phyloP scores from a whole-genome alignment of 305 asterid species.

The Fraxinus xanthoxyloides region DNA sequence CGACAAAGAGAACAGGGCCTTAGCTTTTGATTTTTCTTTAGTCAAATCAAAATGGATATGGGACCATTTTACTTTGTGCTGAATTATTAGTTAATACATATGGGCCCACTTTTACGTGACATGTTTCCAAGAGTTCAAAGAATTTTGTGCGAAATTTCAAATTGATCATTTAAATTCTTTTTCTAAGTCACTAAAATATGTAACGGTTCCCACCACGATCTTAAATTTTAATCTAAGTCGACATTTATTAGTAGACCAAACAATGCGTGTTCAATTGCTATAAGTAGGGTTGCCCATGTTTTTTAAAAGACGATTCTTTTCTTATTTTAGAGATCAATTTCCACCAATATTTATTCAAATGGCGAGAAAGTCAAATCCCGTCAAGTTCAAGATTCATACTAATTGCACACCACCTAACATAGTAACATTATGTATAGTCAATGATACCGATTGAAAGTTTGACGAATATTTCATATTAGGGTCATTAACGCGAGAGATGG shows the following conservation, averaged over 20 bases:
- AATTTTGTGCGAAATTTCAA: background rate
- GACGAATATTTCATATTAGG: background rate
- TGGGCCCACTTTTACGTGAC: background rate
- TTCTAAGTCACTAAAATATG: background rate
- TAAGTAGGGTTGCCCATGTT: background rate
- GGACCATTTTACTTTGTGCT: background rate
- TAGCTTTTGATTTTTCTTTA: conserved; percentile 29
- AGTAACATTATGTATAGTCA: background rate
- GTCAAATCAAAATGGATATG: conserved; percentile 19
- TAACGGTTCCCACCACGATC: background rate
- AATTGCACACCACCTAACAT: background rate
- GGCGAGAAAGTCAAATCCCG: background rate
- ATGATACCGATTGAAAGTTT: background rate
- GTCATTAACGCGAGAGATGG: background rate
- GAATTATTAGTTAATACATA: background rate
- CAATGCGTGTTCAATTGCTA: background rate
- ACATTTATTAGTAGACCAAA: background rate
- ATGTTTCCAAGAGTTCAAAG: background rate
- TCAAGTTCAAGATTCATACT: background rate
- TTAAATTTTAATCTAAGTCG: background rate
- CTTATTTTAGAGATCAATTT: background rate
- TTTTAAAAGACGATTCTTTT: background rate
- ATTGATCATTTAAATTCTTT: background rate
- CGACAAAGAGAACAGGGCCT: too few relatives aligned
- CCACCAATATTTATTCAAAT: background rate